Percentiles rank a stretch among this genome's conserved stretches.
These are phyloP conservation scores for Cyberlindnera maclurae DNA, from an alignment of 805 yeast species.

Conservation along the genomic window DNA sequence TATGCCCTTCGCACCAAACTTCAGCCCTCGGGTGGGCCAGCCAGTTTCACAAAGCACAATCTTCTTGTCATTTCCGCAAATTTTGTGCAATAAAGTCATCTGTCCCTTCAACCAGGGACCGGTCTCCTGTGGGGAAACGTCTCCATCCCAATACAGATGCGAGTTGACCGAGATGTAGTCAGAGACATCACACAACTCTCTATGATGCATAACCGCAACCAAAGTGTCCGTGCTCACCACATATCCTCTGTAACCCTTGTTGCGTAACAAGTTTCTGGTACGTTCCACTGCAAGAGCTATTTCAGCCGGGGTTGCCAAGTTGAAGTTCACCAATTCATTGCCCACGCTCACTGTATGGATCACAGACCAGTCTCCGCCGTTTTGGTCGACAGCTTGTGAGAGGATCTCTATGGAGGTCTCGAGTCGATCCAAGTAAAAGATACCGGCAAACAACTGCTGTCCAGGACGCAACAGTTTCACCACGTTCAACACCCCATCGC, in stretches of 20 bases:
- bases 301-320: conserved; percentile 37
- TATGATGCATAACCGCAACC: conserved; percentile 46
- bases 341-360: conserved; percentile 57
- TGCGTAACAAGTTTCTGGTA: conserved; percentile 39
- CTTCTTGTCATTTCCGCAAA: conserved; percentile 35
- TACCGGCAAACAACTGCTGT: conserved; percentile 55
- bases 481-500: conserved; percentile 48
- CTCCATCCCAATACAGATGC: conserved; percentile 61
- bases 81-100: conserved; percentile 34
- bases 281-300: conserved; percentile 39
- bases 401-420: conserved; percentile 36
- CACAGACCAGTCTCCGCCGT: conserved; percentile 48
- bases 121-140: conserved; percentile 40
- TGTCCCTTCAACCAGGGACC: conserved; percentile 48
- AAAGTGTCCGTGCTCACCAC: conserved; percentile 60
- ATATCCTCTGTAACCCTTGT: conserved; percentile 43
- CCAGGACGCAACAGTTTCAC: conserved; percentile 37
- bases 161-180: conserved; percentile 62
- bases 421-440: conserved; percentile 30
- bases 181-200: conserved; percentile 44
- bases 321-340: conserved; percentile 55
- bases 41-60: conserved; percentile 52
- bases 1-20: conserved; percentile 42
- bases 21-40: conserved; percentile 58
- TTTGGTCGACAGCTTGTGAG: conserved; percentile 36